These are phyloP conservation scores for Chrysoporthe puriensis DNA, from an alignment of 2,329 filamentous ascomycete genomes.

Conservation along the genomic window DNA sequence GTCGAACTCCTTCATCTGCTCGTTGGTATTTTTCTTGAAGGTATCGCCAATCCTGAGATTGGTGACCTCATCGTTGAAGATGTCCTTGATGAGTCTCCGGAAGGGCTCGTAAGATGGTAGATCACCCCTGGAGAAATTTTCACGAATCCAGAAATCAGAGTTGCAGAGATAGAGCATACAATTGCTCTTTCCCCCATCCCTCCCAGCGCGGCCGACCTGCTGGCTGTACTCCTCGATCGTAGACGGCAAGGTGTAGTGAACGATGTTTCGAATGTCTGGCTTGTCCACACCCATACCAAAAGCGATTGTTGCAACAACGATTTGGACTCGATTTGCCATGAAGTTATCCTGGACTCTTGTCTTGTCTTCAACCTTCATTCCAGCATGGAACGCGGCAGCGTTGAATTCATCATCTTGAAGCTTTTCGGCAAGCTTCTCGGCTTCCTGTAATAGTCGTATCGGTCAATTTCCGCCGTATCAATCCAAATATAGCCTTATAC, in stretches of 20 bases:
- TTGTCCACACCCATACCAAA: constrained; percentile 67
- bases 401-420: constrained; percentile 45
- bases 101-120: constrained; percentile 58
- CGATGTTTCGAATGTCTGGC: constrained; percentile 55
- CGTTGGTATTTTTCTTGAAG: constrained; percentile 50
- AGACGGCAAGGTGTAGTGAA: constrained; percentile 55
- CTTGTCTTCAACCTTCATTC: constrained; percentile 51
- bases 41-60: constrained; percentile 43
- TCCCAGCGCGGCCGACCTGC: constrained; percentile 59
- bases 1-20: constrained; percentile 55
- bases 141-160: constrained; percentile 60
- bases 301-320: constrained; percentile 59
- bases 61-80: constrained; percentile 47
- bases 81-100: constrained; percentile 50
- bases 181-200: constrained; percentile 55
- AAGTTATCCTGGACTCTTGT: constrained; percentile 54
- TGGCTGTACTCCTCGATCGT: constrained; percentile 62
- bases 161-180: constrained; percentile 63
- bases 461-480: neutral
- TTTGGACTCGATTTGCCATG: constrained; percentile 48
- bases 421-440: constrained; percentile 46
- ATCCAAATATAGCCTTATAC: neutral
- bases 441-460: constrained; percentile 38
- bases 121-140: constrained; percentile 63
- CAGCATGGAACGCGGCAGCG: constrained; percentile 54